Percentiles rank a stretch among this genome's conserved stretches.
These are phyloP conservation scores for Pyropia haitanensis DNA, from an alignment of 23 red algal genomes.

Conservation along the genomic window DNA sequence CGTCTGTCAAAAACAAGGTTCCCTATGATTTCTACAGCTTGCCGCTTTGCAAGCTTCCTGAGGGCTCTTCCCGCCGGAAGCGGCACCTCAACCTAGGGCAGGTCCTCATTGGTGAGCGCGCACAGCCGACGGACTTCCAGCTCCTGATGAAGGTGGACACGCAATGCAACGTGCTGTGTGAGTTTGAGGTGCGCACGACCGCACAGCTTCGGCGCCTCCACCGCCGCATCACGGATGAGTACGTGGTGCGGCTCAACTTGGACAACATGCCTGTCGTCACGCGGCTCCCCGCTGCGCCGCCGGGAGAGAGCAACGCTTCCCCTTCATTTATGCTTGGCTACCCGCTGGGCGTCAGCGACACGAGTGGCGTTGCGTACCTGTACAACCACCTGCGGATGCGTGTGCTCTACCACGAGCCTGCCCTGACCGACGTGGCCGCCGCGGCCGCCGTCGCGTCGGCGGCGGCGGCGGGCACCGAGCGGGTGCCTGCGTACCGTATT, in stretches of 20 bases:
- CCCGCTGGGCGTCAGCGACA: conserved; percentile 42
- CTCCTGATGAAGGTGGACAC: conserved; percentile 58
- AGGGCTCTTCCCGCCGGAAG: conserved; percentile 12
- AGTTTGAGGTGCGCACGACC: not conserved
- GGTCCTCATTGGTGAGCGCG: conserved; percentile 79
- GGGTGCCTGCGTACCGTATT: conserved; percentile 50
- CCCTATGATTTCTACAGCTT: conserved; percentile 92
- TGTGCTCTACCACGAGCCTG: conserved; percentile 59
- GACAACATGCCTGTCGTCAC: conserved; percentile 95
- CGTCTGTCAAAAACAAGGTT: conserved; percentile 60
- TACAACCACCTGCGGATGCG: conserved; percentile 85
- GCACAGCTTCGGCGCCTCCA: conserved; percentile 4
- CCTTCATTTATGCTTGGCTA: conserved; percentile 67
- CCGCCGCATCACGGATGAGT: conserved; percentile 51
- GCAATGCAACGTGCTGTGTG: conserved; percentile 63
- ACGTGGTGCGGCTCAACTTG: conserved; percentile 58
- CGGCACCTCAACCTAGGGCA: conserved; percentile 66
- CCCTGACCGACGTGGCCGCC: conserved; percentile 1
- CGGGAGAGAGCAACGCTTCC: not conserved
- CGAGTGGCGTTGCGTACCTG: conserved; percentile 33
- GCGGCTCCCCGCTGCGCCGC: conserved; percentile 9
- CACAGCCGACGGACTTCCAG: conserved; percentile 62
- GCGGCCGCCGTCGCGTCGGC: conserved; percentile 32
- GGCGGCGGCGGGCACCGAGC: conserved; percentile 3
- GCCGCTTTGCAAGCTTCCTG: conserved; percentile 50